A percentile compares a stretch with the other conserved stretches of the same genome.
These are phyloP conservation scores for Diaporthe sp. DNA, from an alignment of 2,329 filamentous ascomycete genomes.

Conservation along the genomic window DNA sequence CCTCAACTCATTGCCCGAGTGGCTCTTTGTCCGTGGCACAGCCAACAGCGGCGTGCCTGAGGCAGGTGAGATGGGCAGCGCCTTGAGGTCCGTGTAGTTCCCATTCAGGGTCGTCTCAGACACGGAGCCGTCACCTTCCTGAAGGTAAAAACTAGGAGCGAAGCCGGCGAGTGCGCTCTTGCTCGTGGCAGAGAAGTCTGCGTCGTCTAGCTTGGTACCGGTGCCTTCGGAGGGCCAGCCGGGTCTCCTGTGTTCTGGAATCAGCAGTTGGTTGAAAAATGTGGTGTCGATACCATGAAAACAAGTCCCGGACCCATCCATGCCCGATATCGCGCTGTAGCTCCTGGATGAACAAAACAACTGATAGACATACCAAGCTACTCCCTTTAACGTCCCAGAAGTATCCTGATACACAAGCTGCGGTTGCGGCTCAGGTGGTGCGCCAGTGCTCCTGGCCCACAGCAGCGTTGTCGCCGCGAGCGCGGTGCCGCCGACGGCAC, in stretches of 20 bases:
- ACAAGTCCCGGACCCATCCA: neutral
- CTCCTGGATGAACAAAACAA: neutral
- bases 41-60: constrained; percentile 1
- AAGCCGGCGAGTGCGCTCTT: neutral
- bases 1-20: constrained; percentile 9
- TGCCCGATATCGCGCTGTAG: neutral
- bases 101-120: neutral
- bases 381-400: neutral
- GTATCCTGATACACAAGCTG: constrained; percentile 18
- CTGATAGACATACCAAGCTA: constrained; percentile 5
- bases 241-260: neutral
- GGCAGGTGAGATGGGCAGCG: neutral
- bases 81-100: constrained; percentile 1
- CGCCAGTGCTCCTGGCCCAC: neutral
- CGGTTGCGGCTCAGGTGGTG: constrained; percentile 8
- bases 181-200: neutral
- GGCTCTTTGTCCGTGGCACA: constrained; percentile 10
- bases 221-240: constrained; percentile 1
- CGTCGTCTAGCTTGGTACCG: neutral
- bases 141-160: neutral
- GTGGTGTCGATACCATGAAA: neutral
- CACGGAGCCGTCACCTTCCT: constrained; percentile 13
- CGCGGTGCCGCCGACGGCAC: constrained; percentile 10
- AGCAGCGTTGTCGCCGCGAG: constrained; percentile 26
- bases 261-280: neutral